Evolutionary conservation across 2,329 filamentous ascomycete genomes (phyloP).

Genomic region (Aulographum hederae): DNA sequence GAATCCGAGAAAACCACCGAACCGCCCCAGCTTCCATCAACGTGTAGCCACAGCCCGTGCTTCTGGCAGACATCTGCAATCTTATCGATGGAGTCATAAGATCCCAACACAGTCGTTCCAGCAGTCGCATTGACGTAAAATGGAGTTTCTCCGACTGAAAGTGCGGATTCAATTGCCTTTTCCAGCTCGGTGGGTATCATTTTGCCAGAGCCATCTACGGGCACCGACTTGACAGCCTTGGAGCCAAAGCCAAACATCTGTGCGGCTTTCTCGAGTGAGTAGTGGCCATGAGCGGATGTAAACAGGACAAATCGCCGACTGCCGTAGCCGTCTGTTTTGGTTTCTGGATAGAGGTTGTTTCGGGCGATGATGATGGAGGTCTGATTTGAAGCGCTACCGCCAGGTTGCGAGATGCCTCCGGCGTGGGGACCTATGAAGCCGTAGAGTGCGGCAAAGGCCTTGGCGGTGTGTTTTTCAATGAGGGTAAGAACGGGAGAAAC

Average conservation of each 20-base stretch:
- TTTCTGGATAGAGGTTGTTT: constrained; percentile 66
- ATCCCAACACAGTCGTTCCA: constrained; percentile 82
- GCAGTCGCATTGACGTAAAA: constrained; percentile 94
- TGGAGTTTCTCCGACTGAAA: constrained; percentile 53
- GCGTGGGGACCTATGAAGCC: constrained; percentile 47
- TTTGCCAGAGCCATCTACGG: constrained; percentile 52
- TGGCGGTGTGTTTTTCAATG: constrained; percentile 69
- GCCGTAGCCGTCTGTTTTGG: constrained; percentile 47
- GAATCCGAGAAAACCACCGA: constrained; percentile 57
- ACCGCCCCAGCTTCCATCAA: constrained; percentile 86
- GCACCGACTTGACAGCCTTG: constrained; percentile 51
- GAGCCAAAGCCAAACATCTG: constrained; percentile 74
- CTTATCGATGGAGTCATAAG: constrained; percentile 61
- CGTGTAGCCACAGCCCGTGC: constrained; percentile 73
- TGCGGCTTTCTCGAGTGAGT: constrained; percentile 88
- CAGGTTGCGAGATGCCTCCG: constrained; percentile 59
- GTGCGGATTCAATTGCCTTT: constrained; percentile 40
- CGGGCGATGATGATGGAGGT: constrained; percentile 75
- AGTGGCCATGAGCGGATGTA: constrained; percentile 80
- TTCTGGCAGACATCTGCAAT: constrained; percentile 53
- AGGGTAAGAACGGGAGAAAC: constrained; percentile 78
- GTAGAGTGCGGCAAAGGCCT: constrained; percentile 55
- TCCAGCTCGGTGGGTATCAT: constrained; percentile 54
- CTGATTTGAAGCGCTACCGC: constrained; percentile 69
- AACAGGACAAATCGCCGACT: constrained; percentile 56